These are phyloP conservation scores for Colletotrichum abscissum DNA, from an alignment of 2,329 filamentous ascomycete species.

Conservation along the genomic window DNA sequence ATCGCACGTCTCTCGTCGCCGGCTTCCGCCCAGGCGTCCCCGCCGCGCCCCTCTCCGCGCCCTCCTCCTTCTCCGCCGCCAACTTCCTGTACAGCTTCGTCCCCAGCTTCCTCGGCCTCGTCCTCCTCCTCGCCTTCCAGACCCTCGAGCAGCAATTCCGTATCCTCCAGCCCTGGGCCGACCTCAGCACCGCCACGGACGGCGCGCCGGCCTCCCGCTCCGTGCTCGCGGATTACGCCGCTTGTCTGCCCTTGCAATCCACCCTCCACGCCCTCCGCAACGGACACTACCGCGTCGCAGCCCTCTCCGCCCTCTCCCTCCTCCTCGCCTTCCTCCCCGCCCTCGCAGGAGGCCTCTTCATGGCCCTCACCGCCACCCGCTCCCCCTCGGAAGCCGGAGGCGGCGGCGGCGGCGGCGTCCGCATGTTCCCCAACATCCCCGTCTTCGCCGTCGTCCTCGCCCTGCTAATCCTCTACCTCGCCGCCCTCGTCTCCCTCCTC, in stretches of 20 bases:
- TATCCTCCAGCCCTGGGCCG: slow-evolving; percentile 76
- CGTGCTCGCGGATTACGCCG: slow-evolving; percentile 77
- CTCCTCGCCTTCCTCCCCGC: slow-evolving; percentile 73
- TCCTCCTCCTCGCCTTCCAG: slow-evolving; percentile 75
- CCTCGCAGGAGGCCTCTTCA: slow-evolving; percentile 77
- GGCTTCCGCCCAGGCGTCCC: slow-evolving; percentile 80
- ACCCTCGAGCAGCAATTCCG: slow-evolving; percentile 74
- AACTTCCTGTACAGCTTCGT: slow-evolving; percentile 90
- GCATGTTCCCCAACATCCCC: slow-evolving; percentile 79
- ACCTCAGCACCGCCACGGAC: slow-evolving; percentile 63
- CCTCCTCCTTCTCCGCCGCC: slow-evolving; percentile 80
- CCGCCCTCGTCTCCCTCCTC: slow-evolving; percentile 71
- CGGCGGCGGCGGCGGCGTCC: slow-evolving; percentile 55
- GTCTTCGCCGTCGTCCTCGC: slow-evolving; percentile 80
- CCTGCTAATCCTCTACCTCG: slow-evolving; percentile 76
- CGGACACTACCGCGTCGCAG: slow-evolving; percentile 73
- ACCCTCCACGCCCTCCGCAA: slow-evolving; percentile 68
- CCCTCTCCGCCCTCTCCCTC: slow-evolving; percentile 68
- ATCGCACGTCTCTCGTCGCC: slow-evolving; percentile 69
- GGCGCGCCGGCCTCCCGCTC: slow-evolving; percentile 72
- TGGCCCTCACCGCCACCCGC: slow-evolving; percentile 70
- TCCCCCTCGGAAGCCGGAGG: slow-evolving; percentile 38
- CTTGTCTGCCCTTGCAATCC: slow-evolving; percentile 71
- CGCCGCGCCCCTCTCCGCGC: slow-evolving; percentile 62
- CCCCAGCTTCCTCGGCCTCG: slow-evolving; percentile 73